Evolutionary conservation across 23 red algal genomes (phyloP), one percentile per base, ranked within the genome.

Genomic region (Gracilaria domingensis): DNA sequence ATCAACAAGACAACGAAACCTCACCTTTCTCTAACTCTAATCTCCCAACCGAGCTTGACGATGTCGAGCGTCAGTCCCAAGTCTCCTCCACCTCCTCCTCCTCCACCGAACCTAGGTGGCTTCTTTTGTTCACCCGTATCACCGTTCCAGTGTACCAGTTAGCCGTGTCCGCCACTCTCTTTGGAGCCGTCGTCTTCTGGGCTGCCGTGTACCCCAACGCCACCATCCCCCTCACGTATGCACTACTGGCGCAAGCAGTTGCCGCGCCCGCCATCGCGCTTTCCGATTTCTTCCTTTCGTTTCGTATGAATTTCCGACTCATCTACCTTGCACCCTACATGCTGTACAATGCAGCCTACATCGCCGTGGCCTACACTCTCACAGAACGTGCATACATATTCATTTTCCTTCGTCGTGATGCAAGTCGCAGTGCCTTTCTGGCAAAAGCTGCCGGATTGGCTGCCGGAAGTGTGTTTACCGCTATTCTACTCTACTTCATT

Each of bases 171-270:
- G 84, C 67, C 17, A 57, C 84, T 8, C 17, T 87, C 29, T 87
- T 87, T 34, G 84, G 84, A n/a, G 69, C 84, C 14, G 84, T 75
- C 28, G 84, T 87, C n/a, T 87, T 87, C 69, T 87, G 84, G 84
- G 61, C 84, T 23, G 39, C 54, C 67, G 50, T 87, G 35, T 87
- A 75, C 66, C 16, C 67, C 29, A 59, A 57, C 20, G 66, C 65
- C 11, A 39, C 64, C 50, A 57, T 71, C 20, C 40, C 65, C 21
- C 0, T 77, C 13, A 75, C 64, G 18, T 87, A 87, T 30, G 62
- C 84, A 4, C 66, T 87, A 18, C 65, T 87, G 35, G 42, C 84
- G 23, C 53, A 73, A n/a, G 69, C 65, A 18, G 84, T 59, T 51
- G 51, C 69, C 50, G 67, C 84, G 23, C 84, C 84, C 4, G 40